Base-by-base conservation (phyloP, 352 stramenopile genomes). In the Pythium guiyangense region DNA sequence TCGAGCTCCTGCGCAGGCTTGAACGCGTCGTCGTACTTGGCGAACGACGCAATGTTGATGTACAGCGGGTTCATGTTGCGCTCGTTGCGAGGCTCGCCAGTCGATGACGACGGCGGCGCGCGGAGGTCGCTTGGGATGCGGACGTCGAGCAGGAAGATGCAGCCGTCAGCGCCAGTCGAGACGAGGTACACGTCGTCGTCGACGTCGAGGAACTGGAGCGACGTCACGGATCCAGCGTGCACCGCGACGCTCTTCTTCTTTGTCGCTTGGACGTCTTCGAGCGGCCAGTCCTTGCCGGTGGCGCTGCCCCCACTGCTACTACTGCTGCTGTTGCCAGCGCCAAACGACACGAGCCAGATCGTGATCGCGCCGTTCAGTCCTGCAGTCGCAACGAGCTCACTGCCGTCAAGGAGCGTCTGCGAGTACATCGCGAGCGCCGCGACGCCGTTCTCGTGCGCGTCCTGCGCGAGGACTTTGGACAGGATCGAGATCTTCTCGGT, bases 11-110 rank as follows among this genome's bases (percentile, higher is more conserved):
- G 53, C 26, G 84, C 71, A 11, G 72, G 75, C 17, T 79, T 76
- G 59, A 88, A 88, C 26, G 70, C 54, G 17, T 82, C 63, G 27
- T 88, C 74, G 54, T 89, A 89, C 57, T 90, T 91, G 62, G 74
- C 79, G n/a, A 70, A 82, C 31, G 73, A 79, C n/a, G 71, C 61
- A 6, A 92, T 55, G 51, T 69, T 88, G 45, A 82, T 59, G 59
- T 88, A 92, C 1, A 90, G 52, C 2, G 80, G 69, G 34, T 67
- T 87, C 69, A 81, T 79, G 5, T 34, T 12, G 15, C 39, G 58
- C 1, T 52, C 6, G 26, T 11, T 26, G 37, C n/a, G 31, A n/a
- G n/a, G n/a, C n/a, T n/a, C n/a, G n/a, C n/a, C n/a, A n/a, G n/a
- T n/a, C n/a, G n/a, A n/a, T n/a, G 20, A 15, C 35, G 43, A 6